phyloP scores from a whole-genome alignment of 2,329 filamentous ascomycete genomes.

The Fusarium sp. region DNA sequence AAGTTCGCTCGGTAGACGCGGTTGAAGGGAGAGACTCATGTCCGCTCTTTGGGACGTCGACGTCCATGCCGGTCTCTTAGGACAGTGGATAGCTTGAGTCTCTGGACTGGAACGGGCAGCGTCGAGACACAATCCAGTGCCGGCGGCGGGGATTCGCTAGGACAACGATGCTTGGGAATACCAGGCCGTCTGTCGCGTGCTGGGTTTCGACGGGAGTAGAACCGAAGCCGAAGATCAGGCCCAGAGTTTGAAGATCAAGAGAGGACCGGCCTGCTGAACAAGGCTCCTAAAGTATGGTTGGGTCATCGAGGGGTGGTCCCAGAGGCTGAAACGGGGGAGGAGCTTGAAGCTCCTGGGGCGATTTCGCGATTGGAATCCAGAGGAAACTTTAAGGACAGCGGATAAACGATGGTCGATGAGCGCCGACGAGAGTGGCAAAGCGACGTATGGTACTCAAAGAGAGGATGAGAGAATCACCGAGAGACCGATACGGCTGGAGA shows the following conservation, averaged over 20 bases:
- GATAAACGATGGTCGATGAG: slow-evolving; percentile 2
- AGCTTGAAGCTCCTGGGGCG: slow-evolving; percentile 26
- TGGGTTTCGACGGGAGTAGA: slow-evolving; percentile 18
- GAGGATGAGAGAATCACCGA: slow-evolving; percentile 25
- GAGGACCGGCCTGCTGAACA: slow-evolving; percentile 27
- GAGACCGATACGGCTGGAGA: slow-evolving; percentile 7
- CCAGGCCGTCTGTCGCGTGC: slow-evolving; percentile 28
- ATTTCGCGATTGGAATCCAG: slow-evolving; percentile 33
- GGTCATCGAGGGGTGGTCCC: slow-evolving; percentile 38
- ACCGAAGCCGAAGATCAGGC: slow-evolving; percentile 6
- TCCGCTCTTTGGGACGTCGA: slow-evolving; percentile 38
- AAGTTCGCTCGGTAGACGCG: slow-evolving; percentile 31
- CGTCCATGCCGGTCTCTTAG: slow-evolving; percentile 43
- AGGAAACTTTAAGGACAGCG: slow-evolving; percentile 29
- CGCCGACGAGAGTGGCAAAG: slow-evolving; percentile 9
- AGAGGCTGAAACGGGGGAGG: slow-evolving; percentile 35
- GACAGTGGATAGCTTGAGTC: slow-evolving; percentile 29
- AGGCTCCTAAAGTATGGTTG: slow-evolving; percentile 24
- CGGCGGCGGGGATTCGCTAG: slow-evolving; percentile 33
- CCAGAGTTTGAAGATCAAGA: slow-evolving; percentile 16
- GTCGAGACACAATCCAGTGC: slow-evolving; percentile 43
- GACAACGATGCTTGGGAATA: slow-evolving; percentile 30
- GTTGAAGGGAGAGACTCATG: slow-evolving; percentile 43
- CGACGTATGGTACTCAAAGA: slow-evolving; percentile 14
- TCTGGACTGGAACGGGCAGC: slow-evolving; percentile 43